Evolutionary conservation across 2,329 filamentous ascomycete genomes (phyloP).

Genomic region (Neoascochyta sp.): DNA sequence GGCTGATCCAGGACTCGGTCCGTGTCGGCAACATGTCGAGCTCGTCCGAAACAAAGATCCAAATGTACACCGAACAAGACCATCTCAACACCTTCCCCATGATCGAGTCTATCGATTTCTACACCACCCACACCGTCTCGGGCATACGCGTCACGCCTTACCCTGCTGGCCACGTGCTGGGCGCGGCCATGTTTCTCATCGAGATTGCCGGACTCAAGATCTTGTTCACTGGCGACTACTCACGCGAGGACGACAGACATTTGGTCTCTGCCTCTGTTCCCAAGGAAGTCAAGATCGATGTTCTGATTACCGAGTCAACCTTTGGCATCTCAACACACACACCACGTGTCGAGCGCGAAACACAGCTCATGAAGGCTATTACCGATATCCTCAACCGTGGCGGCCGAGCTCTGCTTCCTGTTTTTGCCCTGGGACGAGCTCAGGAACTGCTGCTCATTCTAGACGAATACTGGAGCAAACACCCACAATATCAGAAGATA

Average conservation of each 20-base stretch:
- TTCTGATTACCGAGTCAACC: conserved; percentile 95
- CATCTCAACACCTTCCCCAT: conserved; percentile 88
- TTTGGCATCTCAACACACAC: conserved; percentile 95
- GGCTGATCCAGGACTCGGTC: conserved; percentile 96
- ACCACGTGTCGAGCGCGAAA: conserved; percentile 84
- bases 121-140: conserved; percentile 95
- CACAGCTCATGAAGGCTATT: conserved; percentile 91
- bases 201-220: conserved; percentile 97
- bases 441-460: conserved; percentile 92
- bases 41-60: conserved; percentile 59
- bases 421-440: conserved; percentile 89
- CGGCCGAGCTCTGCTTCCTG: conserved; percentile 87
- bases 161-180: conserved; percentile 94
- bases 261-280: conserved; percentile 91
- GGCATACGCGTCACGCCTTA: conserved; percentile 96
- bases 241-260: conserved; percentile 90
- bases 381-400: conserved; percentile 87
- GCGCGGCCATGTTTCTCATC: conserved; percentile 96
- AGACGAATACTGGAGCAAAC: conserved; percentile 94
- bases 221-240: conserved; percentile 97
- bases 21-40: conserved; percentile 71
- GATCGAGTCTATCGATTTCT: conserved; percentile 97
- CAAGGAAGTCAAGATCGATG: conserved; percentile 83
- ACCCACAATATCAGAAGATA: conserved; percentile 80
- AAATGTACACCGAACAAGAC: conserved; percentile 90